Conservation (phyloP, 2,329 filamentous ascomycete genomes). For the Verticillium tricorpus region DNA sequence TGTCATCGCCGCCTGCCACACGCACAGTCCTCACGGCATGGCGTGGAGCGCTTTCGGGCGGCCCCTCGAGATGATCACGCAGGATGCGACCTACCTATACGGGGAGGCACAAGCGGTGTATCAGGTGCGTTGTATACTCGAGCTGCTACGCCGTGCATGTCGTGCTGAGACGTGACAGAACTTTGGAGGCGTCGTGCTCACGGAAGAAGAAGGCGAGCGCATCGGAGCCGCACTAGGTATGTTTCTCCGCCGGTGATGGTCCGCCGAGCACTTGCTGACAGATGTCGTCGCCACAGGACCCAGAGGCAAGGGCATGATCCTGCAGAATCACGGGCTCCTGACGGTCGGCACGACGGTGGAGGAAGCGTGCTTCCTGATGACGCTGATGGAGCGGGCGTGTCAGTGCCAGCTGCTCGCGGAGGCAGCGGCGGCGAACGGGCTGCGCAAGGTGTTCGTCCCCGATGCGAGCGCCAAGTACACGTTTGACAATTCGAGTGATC, state of each 20-base stretch:
- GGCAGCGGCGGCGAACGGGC: constrained; percentile 39
- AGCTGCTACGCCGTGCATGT: constrained; percentile 19
- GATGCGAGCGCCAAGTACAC: not conserved
- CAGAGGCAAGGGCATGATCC: constrained; percentile 55
- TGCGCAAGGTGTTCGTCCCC: not conserved
- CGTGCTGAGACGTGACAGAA: not conserved
- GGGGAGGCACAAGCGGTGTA: constrained; percentile 21
- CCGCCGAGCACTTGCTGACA: constrained; percentile 46
- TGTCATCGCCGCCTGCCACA: constrained; percentile 64
- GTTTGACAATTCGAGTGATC: not conserved
- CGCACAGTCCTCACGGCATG: constrained; percentile 61
- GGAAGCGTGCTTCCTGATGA: constrained; percentile 68
- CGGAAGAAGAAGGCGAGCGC: constrained; percentile 35
- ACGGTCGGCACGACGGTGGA: constrained; percentile 69
- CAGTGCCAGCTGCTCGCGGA: constrained; percentile 64
- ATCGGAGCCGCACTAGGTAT: constrained; percentile 14
- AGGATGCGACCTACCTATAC: constrained; percentile 62
- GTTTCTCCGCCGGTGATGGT: constrained; percentile 28
- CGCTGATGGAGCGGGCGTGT: constrained; percentile 64
- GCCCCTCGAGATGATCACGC: constrained; percentile 66
- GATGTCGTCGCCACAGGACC: constrained; percentile 27
- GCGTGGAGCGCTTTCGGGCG: constrained; percentile 63
- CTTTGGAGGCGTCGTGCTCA: constrained; percentile 38
- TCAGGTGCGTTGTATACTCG: not conserved
- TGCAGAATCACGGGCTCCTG: constrained; percentile 69